A percentile compares a stretch with the other conserved stretches of the same genome.
These are phyloP conservation scores for Didymella sp. DNA, from an alignment of 2,329 filamentous ascomycete species.

Conservation along the genomic window DNA sequence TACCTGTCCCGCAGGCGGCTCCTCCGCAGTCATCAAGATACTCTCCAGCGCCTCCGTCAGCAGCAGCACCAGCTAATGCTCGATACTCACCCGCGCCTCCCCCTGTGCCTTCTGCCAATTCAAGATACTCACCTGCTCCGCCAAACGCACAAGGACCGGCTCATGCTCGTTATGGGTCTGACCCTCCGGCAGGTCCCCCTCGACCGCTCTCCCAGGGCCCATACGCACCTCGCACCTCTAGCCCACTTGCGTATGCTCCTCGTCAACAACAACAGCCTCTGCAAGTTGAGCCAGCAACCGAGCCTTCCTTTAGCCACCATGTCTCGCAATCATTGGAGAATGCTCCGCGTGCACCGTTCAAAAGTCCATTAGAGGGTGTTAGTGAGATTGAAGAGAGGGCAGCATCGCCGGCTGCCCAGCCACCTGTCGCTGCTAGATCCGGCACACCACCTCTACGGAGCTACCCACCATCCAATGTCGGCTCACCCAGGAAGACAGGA, in stretches of 20 bases:
- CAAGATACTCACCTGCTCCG: slow-evolving; percentile 53
- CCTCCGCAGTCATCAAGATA: slow-evolving; percentile 41
- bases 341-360: slow-evolving; percentile 35
- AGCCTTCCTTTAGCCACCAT: slow-evolving; percentile 29
- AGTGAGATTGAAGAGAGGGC: slow-evolving; percentile 44
- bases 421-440: slow-evolving; percentile 35
- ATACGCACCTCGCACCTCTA: slow-evolving; percentile 70
- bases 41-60: slow-evolving; percentile 45
- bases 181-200: slow-evolving; percentile 41
- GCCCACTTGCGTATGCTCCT: slow-evolving; percentile 62
- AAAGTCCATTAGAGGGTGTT: slow-evolving; percentile 43
- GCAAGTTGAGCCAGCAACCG: slow-evolving; percentile 2
- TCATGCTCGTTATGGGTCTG: slow-evolving; percentile 50
- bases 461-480: slow-evolving; percentile 43
- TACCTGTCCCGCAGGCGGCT: slow-evolving; percentile 41
- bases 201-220: slow-evolving; percentile 54
- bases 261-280: slow-evolving; percentile 37
- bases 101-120: slow-evolving; percentile 38
- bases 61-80: slow-evolving; percentile 40
- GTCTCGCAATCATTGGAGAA: slow-evolving; percentile 39
- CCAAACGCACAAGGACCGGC: slow-evolving; percentile 45
- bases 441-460: slow-evolving; percentile 46
- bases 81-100: slow-evolving; percentile 53
- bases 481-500: slow-evolving; percentile 50
- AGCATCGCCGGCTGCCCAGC: slow-evolving; percentile 22